These are phyloP conservation scores for Lepiota subincarnata DNA, from an alignment of 768 basidiomycete genomes.

Conservation along the genomic window DNA sequence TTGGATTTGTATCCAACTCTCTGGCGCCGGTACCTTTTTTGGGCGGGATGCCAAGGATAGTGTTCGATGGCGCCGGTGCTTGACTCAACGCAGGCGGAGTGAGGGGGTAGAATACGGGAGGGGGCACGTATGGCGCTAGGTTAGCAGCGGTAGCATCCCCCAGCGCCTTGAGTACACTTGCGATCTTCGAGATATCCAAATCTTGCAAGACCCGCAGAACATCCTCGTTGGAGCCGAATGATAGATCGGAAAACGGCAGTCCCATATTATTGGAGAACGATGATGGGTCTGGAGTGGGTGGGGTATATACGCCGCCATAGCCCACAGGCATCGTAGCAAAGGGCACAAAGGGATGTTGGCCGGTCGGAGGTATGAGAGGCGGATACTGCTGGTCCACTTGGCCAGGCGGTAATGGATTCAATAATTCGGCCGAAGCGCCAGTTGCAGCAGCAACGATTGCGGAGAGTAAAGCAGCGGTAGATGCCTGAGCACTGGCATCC, in stretches of 20 bases:
- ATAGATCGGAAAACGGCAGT: slow-evolving; percentile 32
- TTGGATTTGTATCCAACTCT: not conserved
- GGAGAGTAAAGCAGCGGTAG: slow-evolving; percentile 56
- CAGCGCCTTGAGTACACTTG: slow-evolving; percentile 59
- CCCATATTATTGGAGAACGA: slow-evolving; percentile 13
- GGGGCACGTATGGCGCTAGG: slow-evolving; percentile 18
- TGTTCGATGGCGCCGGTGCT: slow-evolving; percentile 37
- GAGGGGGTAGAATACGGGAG: slow-evolving; percentile 18
- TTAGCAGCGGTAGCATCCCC: slow-evolving; percentile 52
- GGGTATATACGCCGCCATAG: slow-evolving; percentile 8
- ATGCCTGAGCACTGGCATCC: slow-evolving; percentile 38
- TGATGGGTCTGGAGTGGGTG: slow-evolving; percentile 14
- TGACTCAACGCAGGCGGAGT: slow-evolving; percentile 30
- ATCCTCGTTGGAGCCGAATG: slow-evolving; percentile 63
- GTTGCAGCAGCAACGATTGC: slow-evolving; percentile 65
- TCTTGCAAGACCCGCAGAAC: slow-evolving; percentile 70
- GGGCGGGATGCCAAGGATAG: slow-evolving; percentile 37
- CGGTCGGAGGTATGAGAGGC: not conserved
- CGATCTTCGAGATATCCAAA: slow-evolving; percentile 68
- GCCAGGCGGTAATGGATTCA: not conserved
- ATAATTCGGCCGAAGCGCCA: slow-evolving; percentile 33
- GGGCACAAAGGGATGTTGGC: slow-evolving; percentile 23
- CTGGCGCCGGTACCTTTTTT: slow-evolving; percentile 18
- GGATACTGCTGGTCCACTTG: slow-evolving; percentile 7
- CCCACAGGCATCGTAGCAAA: slow-evolving; percentile 20